These are phyloP conservation scores for Dactylellina sp. DNA, from an alignment of 2,329 filamentous ascomycete species.

Conservation along the genomic window DNA sequence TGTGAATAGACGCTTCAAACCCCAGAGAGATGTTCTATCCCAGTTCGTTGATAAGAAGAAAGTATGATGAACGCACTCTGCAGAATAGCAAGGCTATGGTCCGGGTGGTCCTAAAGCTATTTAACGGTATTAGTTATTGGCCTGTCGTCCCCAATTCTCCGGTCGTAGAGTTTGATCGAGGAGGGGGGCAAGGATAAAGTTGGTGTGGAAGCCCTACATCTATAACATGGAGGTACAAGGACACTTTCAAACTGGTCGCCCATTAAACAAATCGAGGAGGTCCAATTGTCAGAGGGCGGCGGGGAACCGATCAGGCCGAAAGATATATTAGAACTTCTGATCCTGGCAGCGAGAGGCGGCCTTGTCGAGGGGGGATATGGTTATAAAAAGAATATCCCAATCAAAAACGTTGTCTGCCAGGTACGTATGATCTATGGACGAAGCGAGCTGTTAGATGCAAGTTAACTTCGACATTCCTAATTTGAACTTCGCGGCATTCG, in stretches of 20 bases:
- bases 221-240: slow-evolving; percentile 38
- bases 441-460: slow-evolving; percentile 41
- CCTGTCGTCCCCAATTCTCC: slow-evolving; percentile 15
- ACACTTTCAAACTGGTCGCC: slow-evolving; percentile 14
- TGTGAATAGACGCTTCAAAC: neutral
- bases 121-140: slow-evolving; percentile 36
- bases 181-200: slow-evolving; percentile 1
- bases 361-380: slow-evolving; percentile 30
- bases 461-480: slow-evolving; percentile 52
- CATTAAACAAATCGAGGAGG: slow-evolving; percentile 54
- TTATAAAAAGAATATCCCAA: slow-evolving; percentile 52
- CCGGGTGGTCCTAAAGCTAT: slow-evolving; percentile 43
- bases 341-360: slow-evolving; percentile 23
- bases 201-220: slow-evolving; percentile 34
- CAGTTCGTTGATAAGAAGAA: slow-evolving; percentile 38
- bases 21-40: slow-evolving; percentile 26
- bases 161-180: slow-evolving; percentile 12
- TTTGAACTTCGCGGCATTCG: slow-evolving; percentile 47
- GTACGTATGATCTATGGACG: slow-evolving; percentile 35
- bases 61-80: slow-evolving; percentile 56
- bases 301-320: slow-evolving; percentile 43
- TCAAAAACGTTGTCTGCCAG: slow-evolving; percentile 14
- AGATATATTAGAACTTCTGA: slow-evolving; percentile 26
- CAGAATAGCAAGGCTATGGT: slow-evolving; percentile 47
- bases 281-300: slow-evolving; percentile 38